Base-by-base conservation (phyloP, 805 yeast genomes). In the Kuraishia molischiana region DNA sequence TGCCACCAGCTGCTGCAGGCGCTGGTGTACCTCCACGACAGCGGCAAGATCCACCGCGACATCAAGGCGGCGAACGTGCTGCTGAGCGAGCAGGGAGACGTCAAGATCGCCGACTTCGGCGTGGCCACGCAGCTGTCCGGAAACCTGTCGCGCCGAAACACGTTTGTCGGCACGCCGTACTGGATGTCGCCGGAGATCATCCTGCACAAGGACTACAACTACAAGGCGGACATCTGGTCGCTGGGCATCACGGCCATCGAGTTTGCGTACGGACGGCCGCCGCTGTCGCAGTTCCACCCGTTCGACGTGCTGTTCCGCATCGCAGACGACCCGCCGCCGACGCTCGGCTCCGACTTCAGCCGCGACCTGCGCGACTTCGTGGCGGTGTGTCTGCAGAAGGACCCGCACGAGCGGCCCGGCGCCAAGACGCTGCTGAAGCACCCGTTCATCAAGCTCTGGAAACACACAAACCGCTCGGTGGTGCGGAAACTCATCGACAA, bases 31-130 rank as follows among this genome's bases (percentile, higher is more conserved):
- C 57, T 83, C 53, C 96, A 82, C 50, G 56, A 58, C 4, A 77
- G 69, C 42, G 85, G 86, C 8, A 80, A 83, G 49, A 89, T 90
- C 32, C 98, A 90, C 54, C 62, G 97, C 42, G 97, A 90, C 56
- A 84, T 90, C 38, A 90, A 85, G 53, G 90, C 95, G 2, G 95
- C 95, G 0, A 85, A 85, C 51, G 72, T 85, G 19, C 61, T 85
- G 28, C 53, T 85, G 14, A 49, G 53, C 24, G 84, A 82, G 46
- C 92, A 84, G 36, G 99, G 98, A 5, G 74, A 72, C 37, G 95
- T 92, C 4, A 85, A 85, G 52, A 69, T 92, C 29, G 90, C 97
- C 67, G 99, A 92, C 58, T 92, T 90, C 58, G 97, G 97, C 1
- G 96, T 90, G 9, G 95, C 97, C 1, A 85, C 97, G 1, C 83